Evolutionary conservation across 1,284 basidiomycete genomes (phyloP).

Genomic region (Pseudozyma sp.): DNA sequence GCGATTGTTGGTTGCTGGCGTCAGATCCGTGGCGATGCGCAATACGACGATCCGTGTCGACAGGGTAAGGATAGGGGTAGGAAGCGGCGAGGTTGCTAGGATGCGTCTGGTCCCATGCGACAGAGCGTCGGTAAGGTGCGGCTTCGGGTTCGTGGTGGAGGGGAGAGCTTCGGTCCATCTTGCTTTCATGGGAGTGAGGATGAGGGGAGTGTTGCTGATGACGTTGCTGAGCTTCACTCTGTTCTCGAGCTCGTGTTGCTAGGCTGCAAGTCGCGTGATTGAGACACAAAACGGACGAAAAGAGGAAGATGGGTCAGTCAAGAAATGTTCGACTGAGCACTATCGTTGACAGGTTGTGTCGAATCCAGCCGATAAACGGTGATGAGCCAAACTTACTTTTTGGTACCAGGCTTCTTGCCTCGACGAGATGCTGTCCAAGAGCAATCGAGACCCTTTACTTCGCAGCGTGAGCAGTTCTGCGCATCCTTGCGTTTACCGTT

Average conservation of each 20-base stretch:
- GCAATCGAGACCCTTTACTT: conserved; percentile 48
- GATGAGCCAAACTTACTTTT: conserved; percentile 30
- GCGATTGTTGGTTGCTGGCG: conserved; percentile 42
- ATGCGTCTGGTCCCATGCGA: conserved; percentile 18
- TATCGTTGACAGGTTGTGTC: not conserved
- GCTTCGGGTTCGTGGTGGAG: conserved; percentile 5
- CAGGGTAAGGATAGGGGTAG: conserved; percentile 5
- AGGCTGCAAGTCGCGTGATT: conserved; percentile 12
- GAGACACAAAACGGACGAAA: not conserved
- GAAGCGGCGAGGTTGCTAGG: conserved; percentile 5
- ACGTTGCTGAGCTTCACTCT: conserved; percentile 35
- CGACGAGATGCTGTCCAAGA: conserved; percentile 45
- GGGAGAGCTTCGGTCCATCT: conserved; percentile 29
- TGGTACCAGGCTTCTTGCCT: conserved; percentile 51
- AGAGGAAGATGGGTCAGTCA: conserved; percentile 1
- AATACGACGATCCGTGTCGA: conserved; percentile 4
- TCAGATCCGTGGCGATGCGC: conserved; percentile 36
- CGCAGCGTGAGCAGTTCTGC: conserved; percentile 44
- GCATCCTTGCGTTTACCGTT: conserved; percentile 51
- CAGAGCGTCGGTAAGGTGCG: conserved; percentile 13
- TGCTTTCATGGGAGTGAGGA: conserved; percentile 1
- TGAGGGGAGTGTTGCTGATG: conserved; percentile 20
- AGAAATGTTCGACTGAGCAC: not conserved
- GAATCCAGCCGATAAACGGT: not conserved
- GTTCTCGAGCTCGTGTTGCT: conserved; percentile 44